phyloP scores from a whole-genome alignment of 2,329 filamentous ascomycete genomes.

The Colletotrichum sp. region DNA sequence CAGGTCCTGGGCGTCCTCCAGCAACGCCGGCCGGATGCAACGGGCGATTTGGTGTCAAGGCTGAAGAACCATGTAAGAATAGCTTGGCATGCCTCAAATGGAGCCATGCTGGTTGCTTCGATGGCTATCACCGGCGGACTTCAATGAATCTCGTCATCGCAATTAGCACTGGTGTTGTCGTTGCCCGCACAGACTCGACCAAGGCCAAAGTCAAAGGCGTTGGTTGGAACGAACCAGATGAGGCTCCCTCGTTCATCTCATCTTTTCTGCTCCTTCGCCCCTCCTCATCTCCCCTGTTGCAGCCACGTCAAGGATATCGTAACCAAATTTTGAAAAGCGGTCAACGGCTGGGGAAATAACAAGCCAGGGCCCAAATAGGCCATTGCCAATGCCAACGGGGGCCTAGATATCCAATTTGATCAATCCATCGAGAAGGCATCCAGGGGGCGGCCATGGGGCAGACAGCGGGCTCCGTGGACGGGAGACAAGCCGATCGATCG shows the following conservation, averaged over 20 bases:
- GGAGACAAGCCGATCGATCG: constrained; percentile 16
- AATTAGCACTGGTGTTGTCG: not conserved
- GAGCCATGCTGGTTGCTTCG: not conserved
- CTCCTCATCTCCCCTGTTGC: constrained; percentile 7
- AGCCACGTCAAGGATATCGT: constrained; percentile 10
- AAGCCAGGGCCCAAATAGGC: not conserved
- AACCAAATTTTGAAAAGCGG: constrained; percentile 1
- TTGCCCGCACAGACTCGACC: constrained; percentile 3
- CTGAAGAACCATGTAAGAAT: not conserved
- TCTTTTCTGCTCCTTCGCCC: constrained; percentile 3
- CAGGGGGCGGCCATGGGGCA: not conserved
- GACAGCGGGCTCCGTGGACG: not conserved
- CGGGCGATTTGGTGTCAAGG: not conserved
- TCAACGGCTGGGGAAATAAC: not conserved
- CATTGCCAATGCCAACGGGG: not conserved
- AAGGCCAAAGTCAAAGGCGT: not conserved
- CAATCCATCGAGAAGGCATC: not conserved
- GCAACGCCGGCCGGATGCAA: not conserved
- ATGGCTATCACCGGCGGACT: not conserved
- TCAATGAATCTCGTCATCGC: not conserved
- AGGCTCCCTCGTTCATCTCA: constrained; percentile 15
- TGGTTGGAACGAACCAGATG: not conserved
- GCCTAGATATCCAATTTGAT: not conserved
- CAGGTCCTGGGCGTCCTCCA: not conserved
- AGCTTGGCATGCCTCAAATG: not conserved